Evolutionary conservation across 768 basidiomycete genomes (phyloP), one percentile per base, ranked within the genome.

Genomic region (Mrakia blollopis): DNA sequence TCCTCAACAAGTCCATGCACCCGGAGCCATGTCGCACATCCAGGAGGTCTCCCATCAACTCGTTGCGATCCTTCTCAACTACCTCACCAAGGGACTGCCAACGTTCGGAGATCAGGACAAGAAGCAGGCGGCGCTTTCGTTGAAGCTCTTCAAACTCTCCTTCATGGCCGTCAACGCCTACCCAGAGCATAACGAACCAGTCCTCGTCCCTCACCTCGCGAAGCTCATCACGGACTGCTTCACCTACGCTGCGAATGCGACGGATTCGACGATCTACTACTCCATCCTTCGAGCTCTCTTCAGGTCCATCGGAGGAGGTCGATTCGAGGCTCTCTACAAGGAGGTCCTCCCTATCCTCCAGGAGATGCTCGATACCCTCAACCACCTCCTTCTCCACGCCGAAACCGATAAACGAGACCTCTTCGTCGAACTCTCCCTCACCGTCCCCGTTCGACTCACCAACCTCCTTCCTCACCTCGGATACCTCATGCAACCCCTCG

Each of bases 141-240:
- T 99, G 78, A 89, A 93, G 71, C 85, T 98, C 65, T 98, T 93
- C 88, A 98, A 97, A 85, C 91, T 97, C 88, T 91, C 94, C 21
- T 99, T 98, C 83, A 87, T 88, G 76, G 92, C 96, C 7, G 92
- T 98, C 72, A 89, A 90, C 18, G 81, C 88, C 70, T 89, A 88
- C 83, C 90, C 94, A 30, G 82, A 82, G 30, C 84, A 87, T 28
- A 98, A 98, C 84, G 97, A 99, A 84, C 88, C 91, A 10, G 93
- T 98, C 73, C 86, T 99, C n/a, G 94, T 94, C 21, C 89, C 92
- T 0, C 93, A 98, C 84, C 87, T 99, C 50, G 90, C 92, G 23
- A 93, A 93, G 83, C 84, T 99, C 63, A 90, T 99, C 80, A 95
- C 97, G 91, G 92, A 94, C 80, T 98, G 92, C 78, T 97, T 99